Evolutionary conservation across 1,284 basidiomycete genomes (phyloP).

Genomic region (Cutaneotrichosporon sp.): DNA sequence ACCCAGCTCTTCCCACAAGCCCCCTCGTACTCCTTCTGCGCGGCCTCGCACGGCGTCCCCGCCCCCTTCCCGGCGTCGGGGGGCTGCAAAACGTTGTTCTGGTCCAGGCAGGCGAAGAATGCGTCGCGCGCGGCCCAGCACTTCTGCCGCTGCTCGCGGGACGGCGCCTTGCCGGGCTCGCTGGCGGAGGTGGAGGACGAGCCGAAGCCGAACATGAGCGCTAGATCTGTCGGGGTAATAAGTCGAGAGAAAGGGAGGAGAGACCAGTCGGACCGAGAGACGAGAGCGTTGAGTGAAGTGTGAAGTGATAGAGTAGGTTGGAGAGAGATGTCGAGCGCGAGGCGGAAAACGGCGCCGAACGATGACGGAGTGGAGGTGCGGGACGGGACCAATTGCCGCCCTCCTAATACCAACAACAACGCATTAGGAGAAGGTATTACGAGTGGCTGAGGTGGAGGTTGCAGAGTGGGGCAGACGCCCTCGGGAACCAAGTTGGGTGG

Average conservation of each 20-base stretch:
- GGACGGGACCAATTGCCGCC: not conserved
- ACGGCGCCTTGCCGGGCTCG: constrained; percentile 40
- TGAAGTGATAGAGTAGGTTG: too few relatives aligned
- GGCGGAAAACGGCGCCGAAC: not conserved
- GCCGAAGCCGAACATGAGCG: constrained; percentile 17
- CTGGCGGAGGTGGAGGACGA: constrained; percentile 4
- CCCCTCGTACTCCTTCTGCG: constrained; percentile 46
- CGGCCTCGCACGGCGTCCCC: constrained; percentile 32
- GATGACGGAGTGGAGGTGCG: not conserved
- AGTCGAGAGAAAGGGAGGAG: too few relatives aligned
- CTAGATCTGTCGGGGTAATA: too few relatives aligned
- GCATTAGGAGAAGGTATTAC: too few relatives aligned
- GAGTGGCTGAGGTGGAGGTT: too few relatives aligned
- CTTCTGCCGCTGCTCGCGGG: constrained; percentile 47
- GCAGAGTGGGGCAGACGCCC: not conserved
- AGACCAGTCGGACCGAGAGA: too few relatives aligned
- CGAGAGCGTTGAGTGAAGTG: too few relatives aligned
- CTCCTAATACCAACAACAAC: not conserved
- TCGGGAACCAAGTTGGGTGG: not conserved
- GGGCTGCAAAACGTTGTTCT: constrained; percentile 44
- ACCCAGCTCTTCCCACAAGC: constrained; percentile 56
- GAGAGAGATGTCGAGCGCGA: not conserved
- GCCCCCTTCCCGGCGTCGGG: constrained; percentile 30
- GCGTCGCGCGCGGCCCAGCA: constrained; percentile 55
- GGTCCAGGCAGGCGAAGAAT: constrained; percentile 54